Conservation (phyloP, 345 rosid species). For the Citrus cavaleriei region DNA sequence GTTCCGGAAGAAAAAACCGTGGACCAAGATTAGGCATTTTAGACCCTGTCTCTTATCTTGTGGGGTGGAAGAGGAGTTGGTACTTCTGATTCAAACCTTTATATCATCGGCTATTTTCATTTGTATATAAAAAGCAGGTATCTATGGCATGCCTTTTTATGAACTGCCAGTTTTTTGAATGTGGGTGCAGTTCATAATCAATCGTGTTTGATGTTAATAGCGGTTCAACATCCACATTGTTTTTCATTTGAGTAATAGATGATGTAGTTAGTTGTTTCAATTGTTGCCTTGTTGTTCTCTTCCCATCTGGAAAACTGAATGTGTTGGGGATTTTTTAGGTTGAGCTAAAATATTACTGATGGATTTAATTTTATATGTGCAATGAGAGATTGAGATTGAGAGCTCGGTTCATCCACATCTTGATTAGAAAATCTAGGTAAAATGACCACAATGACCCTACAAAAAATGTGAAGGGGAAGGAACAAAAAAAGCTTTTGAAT, state of each 20-base stretch:
- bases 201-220: background rate
- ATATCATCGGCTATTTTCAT: conserved; percentile 24
- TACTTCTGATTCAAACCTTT: background rate
- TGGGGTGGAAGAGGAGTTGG: background rate
- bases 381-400: too few relatives aligned
- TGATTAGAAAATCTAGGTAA: too few relatives aligned
- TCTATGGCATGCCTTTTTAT: background rate
- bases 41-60: background rate
- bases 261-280: background rate
- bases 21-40: background rate
- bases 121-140: conserved; percentile 31
- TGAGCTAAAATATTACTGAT: too few relatives aligned
- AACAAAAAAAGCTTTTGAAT: too few relatives aligned
- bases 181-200: background rate
- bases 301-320: background rate
- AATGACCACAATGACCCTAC: too few relatives aligned
- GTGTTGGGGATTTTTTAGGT: too few relatives aligned
- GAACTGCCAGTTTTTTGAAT: conserved; percentile 8
- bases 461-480: too few relatives aligned
- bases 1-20: conserved; percentile 5
- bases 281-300: background rate
- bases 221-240: background rate
- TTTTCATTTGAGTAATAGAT: background rate
- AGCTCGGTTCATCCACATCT: too few relatives aligned
- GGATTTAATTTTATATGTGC: too few relatives aligned